A percentile compares a stretch with the other conserved stretches of the same genome.
Evolutionary conservation across 768 basidiomycete species (phyloP).

Genomic region (Erythrobasidium yunnanense): DNA sequence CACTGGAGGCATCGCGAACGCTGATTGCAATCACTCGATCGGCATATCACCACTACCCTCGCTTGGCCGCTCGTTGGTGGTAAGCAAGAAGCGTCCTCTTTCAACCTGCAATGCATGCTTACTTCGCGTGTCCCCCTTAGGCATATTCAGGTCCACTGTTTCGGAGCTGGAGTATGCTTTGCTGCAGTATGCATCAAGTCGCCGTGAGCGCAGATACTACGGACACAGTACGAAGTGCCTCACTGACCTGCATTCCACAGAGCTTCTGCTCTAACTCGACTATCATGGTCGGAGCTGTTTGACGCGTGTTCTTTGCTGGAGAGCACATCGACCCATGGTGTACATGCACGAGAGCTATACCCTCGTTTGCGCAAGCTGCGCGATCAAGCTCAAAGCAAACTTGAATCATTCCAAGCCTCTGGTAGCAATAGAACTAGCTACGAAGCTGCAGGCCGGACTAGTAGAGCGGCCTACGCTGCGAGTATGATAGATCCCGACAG

Average conservation of each 20-base stretch:
- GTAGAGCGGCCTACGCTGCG: too few species aligned
- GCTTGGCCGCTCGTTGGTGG: not conserved
- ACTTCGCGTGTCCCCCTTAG: not conserved
- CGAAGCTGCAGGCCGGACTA: too few species aligned
- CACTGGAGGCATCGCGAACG: conserved; percentile 11
- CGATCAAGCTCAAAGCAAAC: conserved; percentile 18
- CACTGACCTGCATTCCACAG: not conserved
- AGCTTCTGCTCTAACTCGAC: conserved; percentile 14
- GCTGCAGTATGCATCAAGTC: conserved; percentile 23
- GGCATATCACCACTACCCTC: conserved; percentile 10
- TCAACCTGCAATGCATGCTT: not conserved
- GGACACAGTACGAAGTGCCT: not conserved
- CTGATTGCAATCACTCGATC: conserved; percentile 10
- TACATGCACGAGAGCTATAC: conserved; percentile 17
- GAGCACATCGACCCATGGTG: not conserved
- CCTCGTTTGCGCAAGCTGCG: conserved; percentile 12
- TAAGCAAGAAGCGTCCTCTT: not conserved
- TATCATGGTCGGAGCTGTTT: conserved; percentile 12
- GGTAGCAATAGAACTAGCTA: too few species aligned
- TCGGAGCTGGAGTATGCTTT: conserved; percentile 17
- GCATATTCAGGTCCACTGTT: conserved; percentile 21
- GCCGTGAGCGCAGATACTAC: not conserved
- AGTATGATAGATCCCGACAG: too few species aligned
- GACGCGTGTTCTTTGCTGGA: conserved; percentile 17
- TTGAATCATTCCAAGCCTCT: conserved; percentile 6